These are phyloP conservation scores for Rhamnella rubrinervis DNA, from an alignment of 331 rosid genomes.

Conservation along the genomic window DNA sequence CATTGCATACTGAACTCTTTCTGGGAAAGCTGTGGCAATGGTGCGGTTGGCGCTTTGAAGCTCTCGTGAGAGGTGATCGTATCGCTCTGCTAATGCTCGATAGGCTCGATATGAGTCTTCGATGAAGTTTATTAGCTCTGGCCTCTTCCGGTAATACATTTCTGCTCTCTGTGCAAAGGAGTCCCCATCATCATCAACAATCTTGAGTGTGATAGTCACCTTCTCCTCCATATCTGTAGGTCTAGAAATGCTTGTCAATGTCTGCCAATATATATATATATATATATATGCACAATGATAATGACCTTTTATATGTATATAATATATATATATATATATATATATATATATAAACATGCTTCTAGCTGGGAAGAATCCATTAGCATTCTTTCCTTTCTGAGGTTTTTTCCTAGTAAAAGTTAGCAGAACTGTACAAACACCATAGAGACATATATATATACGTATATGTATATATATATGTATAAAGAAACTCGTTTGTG, in stretches of 20 bases:
- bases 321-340: no score
- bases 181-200: conserved; percentile 77
- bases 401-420: no score
- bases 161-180: conserved; percentile 88
- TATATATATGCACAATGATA: neutral
- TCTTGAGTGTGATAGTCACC: conserved; percentile 52
- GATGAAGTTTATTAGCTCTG: conserved; percentile 64
- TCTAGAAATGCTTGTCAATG: conserved; percentile 13
- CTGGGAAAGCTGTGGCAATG: conserved; percentile 72
- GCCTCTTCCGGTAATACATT: conserved; percentile 86
- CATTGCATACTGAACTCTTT: conserved; percentile 59
- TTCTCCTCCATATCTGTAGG: conserved; percentile 87
- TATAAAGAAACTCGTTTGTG: no score
- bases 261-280: neutral
- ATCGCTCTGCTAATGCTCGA: conserved; percentile 75
- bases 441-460: no score
- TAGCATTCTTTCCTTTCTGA: no score
- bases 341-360: no score
- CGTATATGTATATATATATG: neutral
- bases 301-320: neutral
- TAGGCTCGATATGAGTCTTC: conserved; percentile 77
- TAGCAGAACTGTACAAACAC: no score
- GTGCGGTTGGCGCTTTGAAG: conserved; percentile 89
- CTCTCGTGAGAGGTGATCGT: conserved; percentile 73
- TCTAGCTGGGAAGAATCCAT: no score